Conservation (phyloP, 1,139 yeast species). For the Yamadazyma aaseri region DNA sequence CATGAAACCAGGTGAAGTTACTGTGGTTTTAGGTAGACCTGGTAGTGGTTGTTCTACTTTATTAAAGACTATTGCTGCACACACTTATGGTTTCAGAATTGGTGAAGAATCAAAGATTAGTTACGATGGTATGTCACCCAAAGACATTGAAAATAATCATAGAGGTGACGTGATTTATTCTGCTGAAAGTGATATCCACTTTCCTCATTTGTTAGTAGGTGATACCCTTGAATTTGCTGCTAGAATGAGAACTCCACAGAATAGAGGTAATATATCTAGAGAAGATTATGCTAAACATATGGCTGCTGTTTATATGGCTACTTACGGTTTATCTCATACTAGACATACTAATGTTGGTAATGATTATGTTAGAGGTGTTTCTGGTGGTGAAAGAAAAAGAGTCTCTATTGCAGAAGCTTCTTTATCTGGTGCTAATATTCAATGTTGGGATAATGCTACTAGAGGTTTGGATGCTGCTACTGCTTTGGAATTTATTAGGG, state of each 20-base stretch:
- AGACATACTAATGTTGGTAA: constrained; percentile 37
- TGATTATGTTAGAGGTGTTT: constrained; percentile 38
- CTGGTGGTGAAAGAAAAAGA: constrained; percentile 48
- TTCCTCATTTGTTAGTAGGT: constrained; percentile 52
- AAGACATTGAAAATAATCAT: constrained; percentile 45
- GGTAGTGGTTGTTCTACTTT: constrained; percentile 39
- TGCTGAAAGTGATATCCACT: constrained; percentile 54
- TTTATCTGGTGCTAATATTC: constrained; percentile 35
- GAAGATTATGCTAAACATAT: constrained; percentile 41
- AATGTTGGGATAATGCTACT: constrained; percentile 65
- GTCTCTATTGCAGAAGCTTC: constrained; percentile 46
- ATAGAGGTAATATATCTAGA: constrained; percentile 38
- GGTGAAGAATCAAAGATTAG: constrained; percentile 27
- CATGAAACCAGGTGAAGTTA: constrained; percentile 33
- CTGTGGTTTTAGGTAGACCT: constrained; percentile 38
- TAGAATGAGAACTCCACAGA: constrained; percentile 39
- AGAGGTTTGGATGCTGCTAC: constrained; percentile 63
- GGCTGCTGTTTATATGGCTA: constrained; percentile 44
- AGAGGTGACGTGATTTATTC: constrained; percentile 52
- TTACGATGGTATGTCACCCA: constrained; percentile 52
- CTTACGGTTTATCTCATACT: constrained; percentile 37
- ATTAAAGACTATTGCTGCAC: constrained; percentile 33
- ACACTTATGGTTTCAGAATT: constrained; percentile 36
- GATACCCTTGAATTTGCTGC: constrained; percentile 50
- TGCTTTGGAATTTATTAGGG: constrained; percentile 68